Evolutionary conservation across 495 filamentous ascomycete species (phyloP).

Genomic region (Penicillium simplicissimum): DNA sequence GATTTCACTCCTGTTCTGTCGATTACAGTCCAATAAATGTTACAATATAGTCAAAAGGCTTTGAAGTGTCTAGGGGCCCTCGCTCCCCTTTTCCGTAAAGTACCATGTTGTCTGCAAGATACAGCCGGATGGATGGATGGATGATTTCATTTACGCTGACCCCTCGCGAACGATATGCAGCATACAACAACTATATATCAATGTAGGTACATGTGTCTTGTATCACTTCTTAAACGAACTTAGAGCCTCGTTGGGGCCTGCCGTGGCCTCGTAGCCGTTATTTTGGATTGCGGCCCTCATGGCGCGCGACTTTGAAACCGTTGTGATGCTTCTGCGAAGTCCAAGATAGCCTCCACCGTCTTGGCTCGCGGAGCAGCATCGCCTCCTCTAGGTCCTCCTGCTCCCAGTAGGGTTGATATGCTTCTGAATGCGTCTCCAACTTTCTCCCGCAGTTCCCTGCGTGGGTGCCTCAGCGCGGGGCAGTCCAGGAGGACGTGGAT

Average conservation of each 20-base stretch:
- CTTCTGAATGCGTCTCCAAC: background rate
- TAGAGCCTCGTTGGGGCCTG: background rate
- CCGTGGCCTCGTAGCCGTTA: background rate
- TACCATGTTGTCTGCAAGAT: background rate
- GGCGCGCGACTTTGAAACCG: background rate
- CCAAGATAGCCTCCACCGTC: background rate
- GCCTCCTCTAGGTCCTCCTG: background rate
- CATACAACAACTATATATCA: too few relatives aligned
- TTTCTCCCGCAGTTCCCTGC: background rate
- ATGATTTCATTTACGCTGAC: too few relatives aligned
- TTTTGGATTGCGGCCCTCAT: background rate
- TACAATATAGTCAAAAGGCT: too few relatives aligned
- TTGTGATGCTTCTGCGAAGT: too few relatives aligned
- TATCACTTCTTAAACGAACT: background rate
- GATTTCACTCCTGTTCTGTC: background rate
- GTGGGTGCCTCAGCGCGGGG: background rate
- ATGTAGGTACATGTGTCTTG: background rate
- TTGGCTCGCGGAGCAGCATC: background rate
- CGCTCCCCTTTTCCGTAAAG: too few relatives aligned
- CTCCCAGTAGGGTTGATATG: background rate
- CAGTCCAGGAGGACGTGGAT: background rate
- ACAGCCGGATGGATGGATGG: too few relatives aligned
- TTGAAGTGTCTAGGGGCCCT: too few relatives aligned
- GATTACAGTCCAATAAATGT: background rate
- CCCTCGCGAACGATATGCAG: too few relatives aligned